phyloP scores from a whole-genome alignment of 176 grass and related monocot species.

The Triticum timopheevii region DNA sequence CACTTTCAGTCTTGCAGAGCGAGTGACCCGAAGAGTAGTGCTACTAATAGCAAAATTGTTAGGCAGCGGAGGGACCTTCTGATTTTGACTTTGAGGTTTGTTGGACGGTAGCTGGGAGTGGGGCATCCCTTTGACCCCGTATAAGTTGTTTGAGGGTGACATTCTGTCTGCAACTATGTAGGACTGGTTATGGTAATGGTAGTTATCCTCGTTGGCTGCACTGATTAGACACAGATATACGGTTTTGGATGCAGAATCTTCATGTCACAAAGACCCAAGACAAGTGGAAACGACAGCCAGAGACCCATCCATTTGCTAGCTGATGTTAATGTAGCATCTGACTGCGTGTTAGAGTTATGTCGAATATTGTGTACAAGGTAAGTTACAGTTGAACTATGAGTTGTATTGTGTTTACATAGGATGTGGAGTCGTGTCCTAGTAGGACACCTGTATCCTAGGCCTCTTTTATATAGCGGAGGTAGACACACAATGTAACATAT shows the following conservation, averaged over 20 bases:
- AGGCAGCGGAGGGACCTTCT: background rate
- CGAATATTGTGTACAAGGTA: too few relatives aligned
- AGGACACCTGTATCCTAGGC: too few relatives aligned
- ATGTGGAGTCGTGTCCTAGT: too few relatives aligned
- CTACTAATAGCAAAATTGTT: background rate
- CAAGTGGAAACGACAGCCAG: background rate
- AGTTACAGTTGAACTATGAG: too few relatives aligned
- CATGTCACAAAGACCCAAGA: background rate
- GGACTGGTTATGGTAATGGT: background rate
- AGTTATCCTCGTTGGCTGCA: background rate
- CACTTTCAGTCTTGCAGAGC: background rate
- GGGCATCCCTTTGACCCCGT: background rate
- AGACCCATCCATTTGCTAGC: too few relatives aligned
- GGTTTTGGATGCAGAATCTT: background rate
- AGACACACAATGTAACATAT: too few relatives aligned
- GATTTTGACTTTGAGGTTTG: conserved; percentile 18
- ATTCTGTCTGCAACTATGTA: background rate
- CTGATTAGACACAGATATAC: background rate
- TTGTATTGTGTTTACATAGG: too few relatives aligned
- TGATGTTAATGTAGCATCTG: background rate
- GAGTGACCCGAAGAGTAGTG: background rate
- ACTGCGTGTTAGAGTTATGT: too few relatives aligned
- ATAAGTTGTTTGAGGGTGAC: background rate
- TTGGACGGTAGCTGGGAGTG: background rate
- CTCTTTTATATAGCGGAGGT: too few relatives aligned